Percentiles rank a stretch among this genome's conserved stretches.
These are phyloP conservation scores for Sporisorium reilianum DNA, from an alignment of 1,284 basidiomycete species.

Conservation along the genomic window DNA sequence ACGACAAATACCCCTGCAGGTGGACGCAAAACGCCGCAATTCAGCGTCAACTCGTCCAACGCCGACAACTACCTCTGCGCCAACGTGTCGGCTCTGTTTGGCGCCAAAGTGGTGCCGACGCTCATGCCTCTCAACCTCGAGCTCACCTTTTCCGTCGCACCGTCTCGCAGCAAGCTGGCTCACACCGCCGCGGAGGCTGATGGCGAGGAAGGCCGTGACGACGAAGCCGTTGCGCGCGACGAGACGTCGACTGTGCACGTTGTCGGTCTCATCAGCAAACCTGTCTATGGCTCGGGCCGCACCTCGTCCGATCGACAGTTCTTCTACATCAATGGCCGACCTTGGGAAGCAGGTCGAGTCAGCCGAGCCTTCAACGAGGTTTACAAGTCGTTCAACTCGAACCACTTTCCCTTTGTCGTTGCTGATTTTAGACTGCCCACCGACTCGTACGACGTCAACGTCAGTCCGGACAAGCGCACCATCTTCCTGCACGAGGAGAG, in stretches of 20 bases:
- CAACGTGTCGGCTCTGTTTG: constrained; percentile 85
- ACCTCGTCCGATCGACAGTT: constrained; percentile 83
- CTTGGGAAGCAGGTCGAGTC: constrained; percentile 75
- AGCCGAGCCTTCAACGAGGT: constrained; percentile 65
- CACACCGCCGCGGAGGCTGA: neutral
- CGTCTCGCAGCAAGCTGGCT: constrained; percentile 1
- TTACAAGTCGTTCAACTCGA: constrained; percentile 61
- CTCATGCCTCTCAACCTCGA: constrained; percentile 79
- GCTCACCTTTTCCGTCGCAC: constrained; percentile 32
- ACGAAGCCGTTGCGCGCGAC: constrained; percentile 9
- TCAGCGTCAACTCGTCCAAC: constrained; percentile 79
- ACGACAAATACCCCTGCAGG: constrained; percentile 80
- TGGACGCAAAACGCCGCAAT: constrained; percentile 79
- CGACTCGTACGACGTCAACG: constrained; percentile 91
- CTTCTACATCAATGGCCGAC: constrained; percentile 92
- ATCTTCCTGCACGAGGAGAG: constrained; percentile 91
- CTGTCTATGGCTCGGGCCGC: constrained; percentile 77
- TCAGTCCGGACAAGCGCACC: constrained; percentile 95
- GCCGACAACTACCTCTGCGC: constrained; percentile 73
- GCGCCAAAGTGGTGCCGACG: constrained; percentile 81
- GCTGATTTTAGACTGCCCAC: constrained; percentile 85
- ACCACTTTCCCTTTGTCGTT: constrained; percentile 78
- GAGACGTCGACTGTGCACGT: constrained; percentile 72
- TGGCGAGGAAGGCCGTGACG: constrained; percentile 7
- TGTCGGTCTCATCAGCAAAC: constrained; percentile 83